Percentiles rank a stretch among this genome's conserved stretches.
Conservation (phyloP, 2,329 filamentous ascomycete species). For the Fusarium tupiense region DNA sequence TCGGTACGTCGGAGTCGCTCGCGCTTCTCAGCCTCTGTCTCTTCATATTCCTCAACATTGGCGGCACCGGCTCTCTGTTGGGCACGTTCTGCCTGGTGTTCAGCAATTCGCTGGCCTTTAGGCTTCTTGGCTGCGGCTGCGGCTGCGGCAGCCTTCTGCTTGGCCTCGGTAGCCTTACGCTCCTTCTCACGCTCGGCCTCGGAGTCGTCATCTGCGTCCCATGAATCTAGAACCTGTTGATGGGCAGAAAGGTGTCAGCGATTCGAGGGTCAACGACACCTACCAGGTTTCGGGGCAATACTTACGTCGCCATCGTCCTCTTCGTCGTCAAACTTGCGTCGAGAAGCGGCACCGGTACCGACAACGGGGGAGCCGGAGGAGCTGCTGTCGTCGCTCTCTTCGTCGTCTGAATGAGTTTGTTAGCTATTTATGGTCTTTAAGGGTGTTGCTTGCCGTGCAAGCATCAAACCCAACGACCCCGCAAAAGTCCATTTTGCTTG, state of each 20-base stretch:
- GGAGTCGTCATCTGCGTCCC: constrained; percentile 97
- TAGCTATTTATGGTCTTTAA: constrained; percentile 3
- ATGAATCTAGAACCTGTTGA: constrained; percentile 88
- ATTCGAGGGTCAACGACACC: too few relatives aligned
- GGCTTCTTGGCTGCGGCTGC: constrained; percentile 91
- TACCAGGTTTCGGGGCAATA: constrained; percentile 8
- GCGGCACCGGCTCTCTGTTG: constrained; percentile 63
- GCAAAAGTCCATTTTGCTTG: constrained; percentile 23
- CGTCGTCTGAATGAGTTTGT: constrained; percentile 49
- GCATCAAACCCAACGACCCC: constrained; percentile 13
- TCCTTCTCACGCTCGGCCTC: constrained; percentile 97
- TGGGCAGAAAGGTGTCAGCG: constrained; percentile 1
- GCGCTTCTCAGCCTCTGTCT: constrained; percentile 77
- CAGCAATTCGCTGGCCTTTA: constrained; percentile 86
- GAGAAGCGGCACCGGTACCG: constrained; percentile 49
- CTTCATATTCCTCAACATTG: constrained; percentile 72
- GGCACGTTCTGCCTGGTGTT: constrained; percentile 73
- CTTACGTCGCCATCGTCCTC: constrained; percentile 84
- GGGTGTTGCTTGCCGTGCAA: neutral
- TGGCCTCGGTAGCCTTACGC: constrained; percentile 84
- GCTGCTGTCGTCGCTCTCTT: constrained; percentile 51
- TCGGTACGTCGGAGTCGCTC: constrained; percentile 81
- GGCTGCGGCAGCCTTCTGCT: constrained; percentile 89
- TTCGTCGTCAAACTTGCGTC: constrained; percentile 86
- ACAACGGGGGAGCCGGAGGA: constrained; percentile 51